Conservation (phyloP, 1,139 yeast genomes). For the Saccharomycopsis phalli region DNA sequence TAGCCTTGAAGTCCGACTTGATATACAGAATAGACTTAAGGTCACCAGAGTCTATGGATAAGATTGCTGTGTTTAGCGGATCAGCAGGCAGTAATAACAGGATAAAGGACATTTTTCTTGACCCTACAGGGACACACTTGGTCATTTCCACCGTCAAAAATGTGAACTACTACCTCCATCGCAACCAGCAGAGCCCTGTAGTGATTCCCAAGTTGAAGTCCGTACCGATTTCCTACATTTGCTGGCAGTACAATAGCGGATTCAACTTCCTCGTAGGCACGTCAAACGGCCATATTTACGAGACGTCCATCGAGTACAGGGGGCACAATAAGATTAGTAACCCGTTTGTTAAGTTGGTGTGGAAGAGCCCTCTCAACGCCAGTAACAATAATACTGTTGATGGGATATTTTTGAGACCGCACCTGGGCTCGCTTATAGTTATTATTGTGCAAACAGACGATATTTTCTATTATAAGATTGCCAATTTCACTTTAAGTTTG, state of each 20-base stretch:
- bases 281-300: conserved; percentile 36
- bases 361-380: conserved; percentile 26
- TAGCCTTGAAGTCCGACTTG: conserved; percentile 37
- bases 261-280: conserved; percentile 42
- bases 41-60: conserved; percentile 43
- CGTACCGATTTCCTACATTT: conserved; percentile 32
- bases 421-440: conserved; percentile 24
- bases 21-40: conserved; percentile 45
- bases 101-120: conserved; percentile 36
- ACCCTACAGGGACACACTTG: conserved; percentile 42
- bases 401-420: conserved; percentile 28
- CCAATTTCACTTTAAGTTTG: background rate
- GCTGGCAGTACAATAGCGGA: conserved; percentile 29
- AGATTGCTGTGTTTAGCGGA: conserved; percentile 25
- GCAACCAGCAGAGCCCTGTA: conserved; percentile 31
- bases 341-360: conserved; percentile 32
- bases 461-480: conserved; percentile 32
- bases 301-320: conserved; percentile 35
- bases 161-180: conserved; percentile 39
- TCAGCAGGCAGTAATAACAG: conserved; percentile 23
- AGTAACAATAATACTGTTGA: conserved; percentile 25
- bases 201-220: conserved; percentile 36
- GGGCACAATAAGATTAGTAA: conserved; percentile 37
- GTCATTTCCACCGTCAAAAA: conserved; percentile 36
- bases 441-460: conserved; percentile 32